A percentile compares a stretch with the other conserved stretches of the same genome.
phyloP scores from a whole-genome alignment of 768 basidiomycete species.

The Lanmaoa pseudosensibilis region DNA sequence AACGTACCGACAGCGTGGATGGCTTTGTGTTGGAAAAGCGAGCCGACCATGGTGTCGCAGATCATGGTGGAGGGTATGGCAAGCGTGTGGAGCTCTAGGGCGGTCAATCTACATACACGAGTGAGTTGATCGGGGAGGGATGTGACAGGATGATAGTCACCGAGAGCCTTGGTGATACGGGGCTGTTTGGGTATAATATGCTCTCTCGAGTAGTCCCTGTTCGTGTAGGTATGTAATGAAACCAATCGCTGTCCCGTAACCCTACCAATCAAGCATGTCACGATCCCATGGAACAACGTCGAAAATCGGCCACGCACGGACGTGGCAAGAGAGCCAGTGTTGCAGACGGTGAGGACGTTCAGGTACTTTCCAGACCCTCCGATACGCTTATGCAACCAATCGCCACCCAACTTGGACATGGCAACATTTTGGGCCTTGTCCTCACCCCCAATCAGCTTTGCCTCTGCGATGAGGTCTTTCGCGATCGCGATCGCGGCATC shows the following conservation, averaged over 20 bases:
- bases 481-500: slow-evolving; percentile 48
- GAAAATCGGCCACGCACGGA: slow-evolving; percentile 51
- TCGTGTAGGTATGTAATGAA: slow-evolving; percentile 90
- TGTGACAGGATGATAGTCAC: slow-evolving; percentile 32
- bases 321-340: slow-evolving; percentile 95
- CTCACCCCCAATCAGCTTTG: slow-evolving; percentile 73
- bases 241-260: slow-evolving; percentile 93
- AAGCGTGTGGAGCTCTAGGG: slow-evolving; percentile 83
- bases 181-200: slow-evolving; percentile 92
- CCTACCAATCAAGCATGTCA: slow-evolving; percentile 46
- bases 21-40: slow-evolving; percentile 81
- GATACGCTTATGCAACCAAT: slow-evolving; percentile 66
- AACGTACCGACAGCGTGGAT: slow-evolving; percentile 76
- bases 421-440: slow-evolving; percentile 83
- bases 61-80: slow-evolving; percentile 89
- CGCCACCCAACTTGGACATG: slow-evolving; percentile 84
- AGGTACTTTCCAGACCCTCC: slow-evolving; percentile 46
- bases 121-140: background rate
- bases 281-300: slow-evolving; percentile 1
- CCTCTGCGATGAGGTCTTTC: slow-evolving; percentile 66
- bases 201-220: slow-evolving; percentile 69
- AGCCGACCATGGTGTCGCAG: slow-evolving; percentile 97
- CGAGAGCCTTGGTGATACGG: slow-evolving; percentile 93
- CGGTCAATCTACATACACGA: slow-evolving; percentile 63
- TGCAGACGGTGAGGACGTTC: slow-evolving; percentile 92